Conservation (phyloP, 805 yeast genomes). For the Lipomyces yamanashiensis region DNA sequence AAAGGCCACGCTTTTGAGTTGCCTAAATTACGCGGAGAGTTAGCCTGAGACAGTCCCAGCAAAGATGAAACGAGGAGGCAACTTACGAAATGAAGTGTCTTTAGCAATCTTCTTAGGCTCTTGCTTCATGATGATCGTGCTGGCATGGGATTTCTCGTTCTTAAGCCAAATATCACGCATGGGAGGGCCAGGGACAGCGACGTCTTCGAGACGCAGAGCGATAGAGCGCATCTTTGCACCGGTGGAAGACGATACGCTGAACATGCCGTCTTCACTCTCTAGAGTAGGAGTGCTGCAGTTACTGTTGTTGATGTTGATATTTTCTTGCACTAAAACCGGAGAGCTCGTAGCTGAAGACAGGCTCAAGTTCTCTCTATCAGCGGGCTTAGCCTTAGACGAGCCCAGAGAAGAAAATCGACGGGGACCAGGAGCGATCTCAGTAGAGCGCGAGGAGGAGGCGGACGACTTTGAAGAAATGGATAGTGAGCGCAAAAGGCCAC, state of each 20-base stretch:
- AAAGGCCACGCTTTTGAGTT: slow-evolving; percentile 18
- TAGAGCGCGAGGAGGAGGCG: slow-evolving; percentile 9
- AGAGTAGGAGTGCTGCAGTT: too few species aligned
- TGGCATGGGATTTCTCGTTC: slow-evolving; percentile 14
- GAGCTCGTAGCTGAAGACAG: slow-evolving; percentile 1
- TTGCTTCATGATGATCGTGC: not conserved
- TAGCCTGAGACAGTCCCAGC: not conserved
- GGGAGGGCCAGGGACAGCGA: slow-evolving; percentile 33
- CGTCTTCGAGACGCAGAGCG: slow-evolving; percentile 25
- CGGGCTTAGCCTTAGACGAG: slow-evolving; percentile 1
- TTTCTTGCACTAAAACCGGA: not conserved
- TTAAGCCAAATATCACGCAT: slow-evolving; percentile 33
- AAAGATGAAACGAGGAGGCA: not conserved
- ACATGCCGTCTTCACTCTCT: not conserved
- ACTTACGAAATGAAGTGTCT: not conserved
- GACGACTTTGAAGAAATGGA: slow-evolving; percentile 10
- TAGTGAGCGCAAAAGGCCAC: slow-evolving; percentile 11
- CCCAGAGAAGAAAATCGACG: slow-evolving; percentile 1
- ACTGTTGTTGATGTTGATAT: too few species aligned
- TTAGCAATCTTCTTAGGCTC: not conserved
- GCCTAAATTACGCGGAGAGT: slow-evolving; percentile 1
- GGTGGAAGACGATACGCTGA: slow-evolving; percentile 6
- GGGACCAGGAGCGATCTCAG: slow-evolving; percentile 12
- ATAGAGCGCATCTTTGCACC: slow-evolving; percentile 8
- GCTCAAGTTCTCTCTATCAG: not conserved